A percentile compares a stretch with the other conserved stretches of the same genome.
Conservation (phyloP, 1,139 yeast genomes). For the Candida frijolesensis region DNA sequence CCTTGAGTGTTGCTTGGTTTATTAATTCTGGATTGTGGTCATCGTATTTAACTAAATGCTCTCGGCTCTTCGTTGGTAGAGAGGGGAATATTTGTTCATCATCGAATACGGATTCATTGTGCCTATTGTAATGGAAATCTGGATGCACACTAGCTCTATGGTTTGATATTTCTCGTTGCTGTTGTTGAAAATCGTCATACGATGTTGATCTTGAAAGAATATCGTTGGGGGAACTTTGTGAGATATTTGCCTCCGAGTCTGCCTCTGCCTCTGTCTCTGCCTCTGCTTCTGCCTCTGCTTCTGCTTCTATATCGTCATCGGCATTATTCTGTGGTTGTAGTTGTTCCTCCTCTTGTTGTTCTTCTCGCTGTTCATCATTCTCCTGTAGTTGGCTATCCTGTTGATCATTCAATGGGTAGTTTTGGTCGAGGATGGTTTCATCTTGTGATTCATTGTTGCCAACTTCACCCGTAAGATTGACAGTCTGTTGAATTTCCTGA, state of each 20-base stretch:
- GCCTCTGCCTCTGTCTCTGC: too few relatives aligned
- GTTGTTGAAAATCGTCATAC: constrained; percentile 10
- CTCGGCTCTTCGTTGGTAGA: constrained; percentile 20
- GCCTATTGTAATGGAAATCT: constrained; percentile 36
- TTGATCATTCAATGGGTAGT: background rate
- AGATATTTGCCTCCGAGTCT: background rate
- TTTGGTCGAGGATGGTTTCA: background rate
- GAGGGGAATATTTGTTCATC: constrained; percentile 40
- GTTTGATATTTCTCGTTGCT: constrained; percentile 13
- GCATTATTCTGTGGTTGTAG: background rate
- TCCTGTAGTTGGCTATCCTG: background rate
- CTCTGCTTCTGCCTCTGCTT: too few relatives aligned
- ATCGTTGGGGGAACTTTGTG: constrained; percentile 5
- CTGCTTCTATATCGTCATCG: background rate
- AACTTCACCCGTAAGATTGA: constrained; percentile 2
- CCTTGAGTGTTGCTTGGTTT: constrained; percentile 47
- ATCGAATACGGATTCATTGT: constrained; percentile 46
- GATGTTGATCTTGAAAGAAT: constrained; percentile 13
- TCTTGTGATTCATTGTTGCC: background rate
- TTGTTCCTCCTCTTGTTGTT: background rate
- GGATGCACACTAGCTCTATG: constrained; percentile 15
- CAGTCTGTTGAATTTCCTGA: background rate
- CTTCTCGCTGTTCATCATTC: background rate
- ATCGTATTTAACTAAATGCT: constrained; percentile 39
- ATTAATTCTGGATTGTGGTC: constrained; percentile 33